Base-by-base conservation (phyloP, 257 asterid genomes). In the Nicotiana sylvestris region DNA sequence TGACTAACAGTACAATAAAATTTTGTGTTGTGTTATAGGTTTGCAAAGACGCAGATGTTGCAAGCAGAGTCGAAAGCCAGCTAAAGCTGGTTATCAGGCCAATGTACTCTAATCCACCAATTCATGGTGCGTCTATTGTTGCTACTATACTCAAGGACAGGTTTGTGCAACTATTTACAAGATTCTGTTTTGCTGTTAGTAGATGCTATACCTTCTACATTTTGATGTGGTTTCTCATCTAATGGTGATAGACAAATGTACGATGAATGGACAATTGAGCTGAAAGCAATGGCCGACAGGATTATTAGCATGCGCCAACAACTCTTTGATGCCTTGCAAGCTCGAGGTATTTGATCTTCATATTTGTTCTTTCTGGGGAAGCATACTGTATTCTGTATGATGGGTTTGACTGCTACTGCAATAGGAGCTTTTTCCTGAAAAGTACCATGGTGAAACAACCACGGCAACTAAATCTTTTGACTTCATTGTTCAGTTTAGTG, bases 201-300 rank as follows among this genome's bases (percentile, higher is more conserved):
- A 6, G 18, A 51, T 32, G 15, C 16, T 61, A 46, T 46, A 9
- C 13, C 64, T 66, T 64, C 53, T 57, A 30, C n/a, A 83, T 17
- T 57, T 46, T 55, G 30, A 66, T 53, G 11, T 11, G 68, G 35
- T 82, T 70, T 17, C 58, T 18, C 25, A 66, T 11, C 35, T 29
- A 60, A 83, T 69, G 39, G 64, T 74, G 82, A 85, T 92, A 94
- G 96, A 78, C 67, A 85, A 64, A 32, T 92, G 97, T 92, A 86
- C 66, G 81, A 81, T 5, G 98, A 94, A 77, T 94, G 98, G 98
- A 90, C 91, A 2, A 85, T 86, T 53, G 98, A 94, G 89, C 94
- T 94, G 83, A 94, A 91, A 86, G 92, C 94, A 64, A 92, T 94
- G 98, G 97, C 98, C 77, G 95, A 92, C 84, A 83, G 97, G 70